Conservation (phyloP, 2,329 filamentous ascomycete species). For the Fusarium tjaetaba region DNA sequence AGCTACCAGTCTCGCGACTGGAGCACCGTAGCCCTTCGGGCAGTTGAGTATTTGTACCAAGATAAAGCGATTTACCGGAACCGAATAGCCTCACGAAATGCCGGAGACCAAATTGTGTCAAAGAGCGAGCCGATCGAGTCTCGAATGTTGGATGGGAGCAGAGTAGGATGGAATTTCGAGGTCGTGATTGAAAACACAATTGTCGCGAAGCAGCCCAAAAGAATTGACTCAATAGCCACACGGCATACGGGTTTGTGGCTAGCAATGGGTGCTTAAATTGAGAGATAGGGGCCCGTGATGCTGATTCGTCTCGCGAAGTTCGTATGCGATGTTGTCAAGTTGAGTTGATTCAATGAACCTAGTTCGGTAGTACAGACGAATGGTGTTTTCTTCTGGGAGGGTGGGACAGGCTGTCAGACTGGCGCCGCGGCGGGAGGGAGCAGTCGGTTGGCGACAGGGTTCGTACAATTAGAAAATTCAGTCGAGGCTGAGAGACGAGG, state of each 20-base stretch:
- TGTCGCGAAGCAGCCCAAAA: constrained; percentile 20
- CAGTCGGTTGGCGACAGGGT: constrained; percentile 34
- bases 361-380: constrained; percentile 26
- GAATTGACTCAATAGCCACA: constrained; percentile 28
- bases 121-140: not conserved
- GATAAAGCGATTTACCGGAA: constrained; percentile 16
- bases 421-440: constrained; percentile 32
- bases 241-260: constrained; percentile 23
- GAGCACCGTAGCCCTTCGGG: constrained; percentile 63
- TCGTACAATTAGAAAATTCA: constrained; percentile 32
- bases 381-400: constrained; percentile 29
- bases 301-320: not conserved
- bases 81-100: constrained; percentile 26
- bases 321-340: constrained; percentile 23
- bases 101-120: constrained; percentile 25
- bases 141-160: not conserved
- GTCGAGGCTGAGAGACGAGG: constrained; percentile 30
- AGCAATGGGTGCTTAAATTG: not conserved
- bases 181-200: constrained; percentile 12
- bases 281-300: not conserved
- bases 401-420: constrained; percentile 33
- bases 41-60: constrained; percentile 38
- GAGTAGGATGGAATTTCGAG: not conserved
- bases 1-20: constrained; percentile 70
- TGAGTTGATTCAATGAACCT: constrained; percentile 14